Evolutionary conservation across 805 yeast genomes (phyloP).

Genomic region (Blastobotrys robertii): DNA sequence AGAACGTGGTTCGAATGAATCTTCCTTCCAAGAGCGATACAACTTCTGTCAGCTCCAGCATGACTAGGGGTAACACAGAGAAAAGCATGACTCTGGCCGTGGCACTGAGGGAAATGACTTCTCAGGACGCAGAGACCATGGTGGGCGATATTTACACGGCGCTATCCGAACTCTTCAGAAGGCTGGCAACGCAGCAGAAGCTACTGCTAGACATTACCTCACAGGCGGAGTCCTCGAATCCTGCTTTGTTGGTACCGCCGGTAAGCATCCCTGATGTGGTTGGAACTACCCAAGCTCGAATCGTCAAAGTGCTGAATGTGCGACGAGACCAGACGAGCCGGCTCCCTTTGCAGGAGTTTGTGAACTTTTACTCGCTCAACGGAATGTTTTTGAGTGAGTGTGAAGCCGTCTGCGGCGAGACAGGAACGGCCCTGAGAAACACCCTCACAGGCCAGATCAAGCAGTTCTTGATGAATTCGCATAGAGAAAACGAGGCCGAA

Average conservation of each 20-base stretch:
- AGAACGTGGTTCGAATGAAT: slow-evolving; percentile 54
- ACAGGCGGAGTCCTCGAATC: slow-evolving; percentile 10
- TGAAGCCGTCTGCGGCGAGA: slow-evolving; percentile 68
- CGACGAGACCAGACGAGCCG: slow-evolving; percentile 62
- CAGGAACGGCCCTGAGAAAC: slow-evolving; percentile 52
- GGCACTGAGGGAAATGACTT: slow-evolving; percentile 53
- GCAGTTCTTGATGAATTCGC: slow-evolving; percentile 47
- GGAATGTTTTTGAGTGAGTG: slow-evolving; percentile 71
- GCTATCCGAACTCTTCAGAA: slow-evolving; percentile 60
- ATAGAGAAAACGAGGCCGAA: slow-evolving; percentile 38
- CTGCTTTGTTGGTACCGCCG: no score
- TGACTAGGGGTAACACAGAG: slow-evolving; percentile 22
- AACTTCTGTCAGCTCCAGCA: slow-evolving; percentile 20
- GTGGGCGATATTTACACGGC: slow-evolving; percentile 48
- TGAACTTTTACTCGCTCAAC: slow-evolving; percentile 55
- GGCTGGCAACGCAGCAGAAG: slow-evolving; percentile 73
- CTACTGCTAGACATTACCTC: slow-evolving; percentile 62
- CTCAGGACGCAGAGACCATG: slow-evolving; percentile 69
- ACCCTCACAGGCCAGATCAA: slow-evolving; percentile 58
- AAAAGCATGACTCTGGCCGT: slow-evolving; percentile 35
- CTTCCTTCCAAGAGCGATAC: slow-evolving; percentile 39
- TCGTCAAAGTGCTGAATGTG: slow-evolving; percentile 68
- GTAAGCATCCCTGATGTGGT: slow-evolving; percentile 47
- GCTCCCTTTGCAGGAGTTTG: slow-evolving; percentile 49
- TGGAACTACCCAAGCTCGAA: slow-evolving; percentile 60